Evolutionary conservation across 805 yeast genomes (phyloP).

Genomic region (Starmera amethionina): DNA sequence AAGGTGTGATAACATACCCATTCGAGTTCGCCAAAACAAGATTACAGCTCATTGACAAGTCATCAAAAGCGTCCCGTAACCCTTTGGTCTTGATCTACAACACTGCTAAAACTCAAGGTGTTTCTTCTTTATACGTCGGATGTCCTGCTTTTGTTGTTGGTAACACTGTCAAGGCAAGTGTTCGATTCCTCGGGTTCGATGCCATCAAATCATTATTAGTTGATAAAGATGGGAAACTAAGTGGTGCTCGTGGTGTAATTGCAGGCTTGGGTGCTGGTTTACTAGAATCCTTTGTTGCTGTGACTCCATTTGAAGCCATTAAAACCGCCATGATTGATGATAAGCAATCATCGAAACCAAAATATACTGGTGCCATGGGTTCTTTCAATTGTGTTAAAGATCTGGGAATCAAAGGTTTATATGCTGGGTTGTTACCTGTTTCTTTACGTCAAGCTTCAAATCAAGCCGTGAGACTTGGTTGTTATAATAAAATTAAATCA

Average conservation of each 20-base stretch:
- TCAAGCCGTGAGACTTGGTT: conserved; percentile 89
- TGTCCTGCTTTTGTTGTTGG: conserved; percentile 96
- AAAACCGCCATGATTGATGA: conserved; percentile 95
- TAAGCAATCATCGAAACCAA: conserved; percentile 66
- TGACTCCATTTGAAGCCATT: conserved; percentile 94
- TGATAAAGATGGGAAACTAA: conserved; percentile 78
- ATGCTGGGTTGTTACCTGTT: conserved; percentile 86
- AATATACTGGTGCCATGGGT: conserved; percentile 57
- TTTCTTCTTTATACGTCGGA: conserved; percentile 76
- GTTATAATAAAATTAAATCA: conserved; percentile 81
- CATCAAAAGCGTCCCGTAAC: conserved; percentile 60
- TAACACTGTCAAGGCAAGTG: conserved; percentile 93
- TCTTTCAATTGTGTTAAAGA: conserved; percentile 59
- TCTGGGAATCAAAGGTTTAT: conserved; percentile 74
- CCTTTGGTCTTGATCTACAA: conserved; percentile 75
- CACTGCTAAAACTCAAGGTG: conserved; percentile 70
- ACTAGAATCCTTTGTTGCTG: conserved; percentile 83
- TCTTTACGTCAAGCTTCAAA: conserved; percentile 94
- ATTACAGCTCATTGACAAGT: conserved; percentile 67
- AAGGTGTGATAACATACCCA: conserved; percentile 87
- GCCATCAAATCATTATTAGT: conserved; percentile 66
- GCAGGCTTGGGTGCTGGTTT: conserved; percentile 99
- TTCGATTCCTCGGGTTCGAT: conserved; percentile 88
- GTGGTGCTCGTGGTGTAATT: conserved; percentile 83
- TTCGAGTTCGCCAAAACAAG: conserved; percentile 96